Base-by-base conservation (phyloP, 805 yeast genomes). In the Candida maltosa region DNA sequence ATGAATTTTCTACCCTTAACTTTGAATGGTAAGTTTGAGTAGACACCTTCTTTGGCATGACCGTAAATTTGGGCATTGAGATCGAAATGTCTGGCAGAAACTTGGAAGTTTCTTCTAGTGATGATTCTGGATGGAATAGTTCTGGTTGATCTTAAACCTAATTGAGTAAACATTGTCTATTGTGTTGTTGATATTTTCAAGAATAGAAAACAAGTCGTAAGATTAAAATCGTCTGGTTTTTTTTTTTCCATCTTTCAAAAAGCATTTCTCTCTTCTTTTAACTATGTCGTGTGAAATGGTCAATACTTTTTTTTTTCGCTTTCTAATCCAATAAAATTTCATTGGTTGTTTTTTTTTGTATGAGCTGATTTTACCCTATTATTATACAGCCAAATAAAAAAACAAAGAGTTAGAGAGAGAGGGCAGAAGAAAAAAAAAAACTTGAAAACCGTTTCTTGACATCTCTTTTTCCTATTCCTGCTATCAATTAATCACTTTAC, bases 21-120 rank as follows among this genome's bases (percentile, higher is more conserved):
- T 75, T 79, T 79, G 80, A 91, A 93, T 48, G 98, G 98, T 46
- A 91, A 58, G 78, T 93, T 91, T 55, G 83, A 72, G 81, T 93
- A 93, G 31, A 82, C 80, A 56, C 97, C 97, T 36, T 46, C 46
- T 47, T 60, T 54, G 32, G 72, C 71, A 29, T 63, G 37, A 29
- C 72, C 72, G 47, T 48, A 63, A 31, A 62, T 46, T 54, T 55
- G 50, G 51, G 56, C 56, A 58, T 45, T 32, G 47, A 43, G 44
- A 58, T 61, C 50, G 69, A 87, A 65, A 46, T 50, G 46, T 59
- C 72, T 65, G 25, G 25, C 25, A 26, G 29, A 26, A 17, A 15
- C 11, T 10, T 32, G 36, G 15, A 32, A 26, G 15, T 26, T 16
- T 32, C 36, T 32, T 29, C 14, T 18, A n/a, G 36, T 32, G 9